These are phyloP conservation scores for Fonsecaea erecta DNA, from an alignment of 2,329 filamentous ascomycete genomes.

Conservation along the genomic window DNA sequence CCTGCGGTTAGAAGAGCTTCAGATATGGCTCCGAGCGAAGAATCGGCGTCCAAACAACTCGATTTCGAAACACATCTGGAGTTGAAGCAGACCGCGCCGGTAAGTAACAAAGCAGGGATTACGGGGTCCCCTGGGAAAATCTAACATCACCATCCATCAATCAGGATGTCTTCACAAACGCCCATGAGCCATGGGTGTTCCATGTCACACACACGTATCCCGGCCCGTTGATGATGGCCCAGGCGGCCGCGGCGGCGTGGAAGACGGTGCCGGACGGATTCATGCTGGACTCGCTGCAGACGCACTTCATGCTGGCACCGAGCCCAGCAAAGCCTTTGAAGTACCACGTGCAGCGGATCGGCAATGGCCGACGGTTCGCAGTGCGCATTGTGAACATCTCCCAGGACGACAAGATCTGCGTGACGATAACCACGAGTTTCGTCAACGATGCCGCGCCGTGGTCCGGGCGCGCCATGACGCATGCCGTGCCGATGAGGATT, in stretches of 20 bases:
- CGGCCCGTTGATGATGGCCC: constrained; percentile 35
- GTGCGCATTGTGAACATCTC: constrained; percentile 30
- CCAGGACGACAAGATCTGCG: constrained; percentile 27
- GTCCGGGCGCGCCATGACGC: constrained; percentile 33
- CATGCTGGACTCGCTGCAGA: constrained; percentile 34
- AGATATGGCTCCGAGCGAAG: constrained; percentile 7
- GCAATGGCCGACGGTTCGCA: constrained; percentile 33
- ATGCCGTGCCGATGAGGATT: constrained; percentile 26
- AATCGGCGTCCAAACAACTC: constrained; percentile 2
- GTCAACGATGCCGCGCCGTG: constrained; percentile 28
- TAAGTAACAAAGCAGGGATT: constrained; percentile 19
- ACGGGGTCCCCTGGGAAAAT: neutral
- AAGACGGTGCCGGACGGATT: constrained; percentile 32
- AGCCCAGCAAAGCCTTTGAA: constrained; percentile 23
- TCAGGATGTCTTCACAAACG: constrained; percentile 31
- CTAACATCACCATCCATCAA: neutral
- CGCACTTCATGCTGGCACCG: constrained; percentile 34
- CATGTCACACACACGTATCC: constrained; percentile 32
- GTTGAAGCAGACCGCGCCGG: constrained; percentile 27
- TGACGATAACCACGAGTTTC: constrained; percentile 31
- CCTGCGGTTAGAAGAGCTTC: neutral
- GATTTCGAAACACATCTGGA: constrained; percentile 33
- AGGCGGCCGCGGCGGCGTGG: constrained; percentile 32
- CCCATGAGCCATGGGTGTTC: constrained; percentile 36
- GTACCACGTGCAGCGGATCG: constrained; percentile 32